Evolutionary conservation across 2,329 filamentous ascomycete genomes (phyloP), one percentile per base, ranked within the genome.

Genomic region (Fusarium sp.): DNA sequence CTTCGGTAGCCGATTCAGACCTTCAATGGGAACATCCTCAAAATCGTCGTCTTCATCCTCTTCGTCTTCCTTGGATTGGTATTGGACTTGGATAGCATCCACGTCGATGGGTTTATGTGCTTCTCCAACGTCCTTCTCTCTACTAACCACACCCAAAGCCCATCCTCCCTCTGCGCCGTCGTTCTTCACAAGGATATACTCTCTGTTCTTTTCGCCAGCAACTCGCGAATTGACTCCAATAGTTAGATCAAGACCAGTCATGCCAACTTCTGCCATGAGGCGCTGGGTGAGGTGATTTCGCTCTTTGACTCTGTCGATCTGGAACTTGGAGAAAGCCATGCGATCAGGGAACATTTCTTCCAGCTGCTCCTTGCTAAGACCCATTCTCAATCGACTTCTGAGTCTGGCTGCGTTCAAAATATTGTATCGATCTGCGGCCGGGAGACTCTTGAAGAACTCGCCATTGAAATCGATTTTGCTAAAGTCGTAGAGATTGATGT

Each of bases 381-480:
- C 96, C 95, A 99, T 97, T 75, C 96, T 88, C 73, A 99, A 83
- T 52, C 96, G 86, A 77, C 93, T 97, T 56, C 96, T 85, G 63
- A 99, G 77, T 63, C 96, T 86, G 3, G 96, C 96, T 2, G 96
- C 96, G 75, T 99, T 99, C 21, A 99, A 81, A 52, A 99, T 99
- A 73, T 98, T 98, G 82, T 99, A 99, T 47, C 95, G 88, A 81
- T 99, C 96, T 3, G 91, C 90, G 2, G 94, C 85, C 0, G 96
- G 96, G 57, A 99, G 80, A 76, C 93, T 97, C 76, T 91, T 88
- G 81, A 99, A 99, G 79, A 99, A 99, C 14, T 95, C 89, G 69
- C 94, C 93, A 69, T 98, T 92, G 73, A 98, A 99, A 76, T 99
- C 96, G 72, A 99, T 99, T 79, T 98, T 98, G 75, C 92, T 96